Percentiles rank a stretch among this genome's conserved stretches.
These are phyloP conservation scores for Zygnema cylindricum DNA, from an alignment of 139 green algal species.

Conservation along the genomic window DNA sequence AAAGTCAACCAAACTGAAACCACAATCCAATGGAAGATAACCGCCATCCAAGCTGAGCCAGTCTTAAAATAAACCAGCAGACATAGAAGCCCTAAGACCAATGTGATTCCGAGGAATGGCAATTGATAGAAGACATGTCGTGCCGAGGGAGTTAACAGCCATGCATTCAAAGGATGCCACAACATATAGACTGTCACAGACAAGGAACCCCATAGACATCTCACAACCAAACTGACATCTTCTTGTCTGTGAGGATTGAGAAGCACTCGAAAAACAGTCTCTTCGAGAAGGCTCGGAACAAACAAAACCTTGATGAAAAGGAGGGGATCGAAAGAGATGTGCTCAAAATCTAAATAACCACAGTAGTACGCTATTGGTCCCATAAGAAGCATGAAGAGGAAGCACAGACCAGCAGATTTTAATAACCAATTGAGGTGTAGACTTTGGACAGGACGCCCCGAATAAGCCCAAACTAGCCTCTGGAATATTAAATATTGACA, in stretches of 20 bases:
- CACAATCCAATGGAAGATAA: constrained; percentile 18
- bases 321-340: not conserved
- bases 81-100: constrained; percentile 11
- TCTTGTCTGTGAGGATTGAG: not conserved
- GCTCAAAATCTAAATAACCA: not conserved
- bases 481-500: not conserved
- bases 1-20: constrained; percentile 25
- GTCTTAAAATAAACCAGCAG: constrained; percentile 1
- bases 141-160: constrained; percentile 1
- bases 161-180: constrained; percentile 34
- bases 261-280: constrained; percentile 21
- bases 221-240: not conserved
- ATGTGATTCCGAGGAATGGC: not conserved
- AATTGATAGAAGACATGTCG: constrained; percentile 23
- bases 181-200: constrained; percentile 6
- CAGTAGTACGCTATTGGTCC: not conserved
- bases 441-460: not conserved
- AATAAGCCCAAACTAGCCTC: constrained; percentile 12
- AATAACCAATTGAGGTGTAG: not conserved
- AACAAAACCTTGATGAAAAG: constrained; percentile 21
- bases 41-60: not conserved
- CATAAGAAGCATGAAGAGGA: not conserved
- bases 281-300: constrained; percentile 20
- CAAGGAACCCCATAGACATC: not conserved
- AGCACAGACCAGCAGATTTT: not conserved